Base-by-base conservation (phyloP, 805 yeast genomes). In the Candida loeiensis region DNA sequence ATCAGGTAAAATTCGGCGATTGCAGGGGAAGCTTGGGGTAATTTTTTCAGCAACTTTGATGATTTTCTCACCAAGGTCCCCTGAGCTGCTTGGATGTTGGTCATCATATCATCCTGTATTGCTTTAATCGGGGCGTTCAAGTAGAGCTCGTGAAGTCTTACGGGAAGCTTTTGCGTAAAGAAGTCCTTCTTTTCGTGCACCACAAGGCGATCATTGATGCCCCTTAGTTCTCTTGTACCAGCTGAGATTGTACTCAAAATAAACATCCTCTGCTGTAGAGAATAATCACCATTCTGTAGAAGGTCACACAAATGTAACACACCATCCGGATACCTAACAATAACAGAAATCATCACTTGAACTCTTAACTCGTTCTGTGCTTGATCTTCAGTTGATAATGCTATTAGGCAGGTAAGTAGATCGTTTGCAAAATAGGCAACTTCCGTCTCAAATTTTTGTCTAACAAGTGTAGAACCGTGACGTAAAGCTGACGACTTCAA, bases 251-350 rank as follows among this genome's bases (percentile, higher is more conserved):
- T 64, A 4, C 90, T 77, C 14, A 93, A 58, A 6, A 90, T 67
- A 20, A 76, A 63, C 62, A 90, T 69, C 35, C 98, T 61, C 44
- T 82, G 90, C 45, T 85, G 93, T 14, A 93, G 57, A 0, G 95
- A 87, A 45, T 83, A 78, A 53, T 91, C 99, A 0, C 90, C 89
- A 0, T 73, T 68, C 25, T 77, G 64, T 13, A 89, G 63, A 13
- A 81, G 56, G 19, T 66, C 54, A 29, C 76, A 59, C 0, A 80
- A 54, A 19, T 71, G 67, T 1, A 63, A 53, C 0, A 87, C 79
- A 2, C 67, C 50, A 2, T 41, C 39, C 3, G 71, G 65, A 35
- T 69, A 69, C 0, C 80, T 66, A 0, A 75, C 80, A 13, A 85
- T 63, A 1, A 87, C 66, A 2, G 93, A 78, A 5, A 82, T 76